These are phyloP conservation scores for Jaapia argillacea DNA, from an alignment of 768 basidiomycete genomes.

Conservation along the genomic window DNA sequence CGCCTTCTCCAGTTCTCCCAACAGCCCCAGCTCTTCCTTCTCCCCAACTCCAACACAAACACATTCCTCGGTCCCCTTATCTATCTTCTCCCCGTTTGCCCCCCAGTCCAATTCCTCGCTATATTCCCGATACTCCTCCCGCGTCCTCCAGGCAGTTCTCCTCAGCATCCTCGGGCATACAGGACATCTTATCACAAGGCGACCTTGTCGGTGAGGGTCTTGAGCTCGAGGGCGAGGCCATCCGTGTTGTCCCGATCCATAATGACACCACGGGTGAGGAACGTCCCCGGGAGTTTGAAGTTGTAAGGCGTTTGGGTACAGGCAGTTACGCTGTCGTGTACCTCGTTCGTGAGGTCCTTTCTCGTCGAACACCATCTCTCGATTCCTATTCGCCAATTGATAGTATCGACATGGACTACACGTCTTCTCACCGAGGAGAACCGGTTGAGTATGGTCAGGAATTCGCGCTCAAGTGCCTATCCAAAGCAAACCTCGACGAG, in stretches of 20 bases:
- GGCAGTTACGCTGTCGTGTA: slow-evolving; percentile 95
- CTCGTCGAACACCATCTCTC: slow-evolving; percentile 24
- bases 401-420: slow-evolving; percentile 38
- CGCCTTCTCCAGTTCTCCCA: not conserved
- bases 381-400: slow-evolving; percentile 40
- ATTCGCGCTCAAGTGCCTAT: slow-evolving; percentile 94
- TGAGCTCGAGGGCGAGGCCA: slow-evolving; percentile 52
- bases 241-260: slow-evolving; percentile 46
- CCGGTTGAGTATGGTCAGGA: slow-evolving; percentile 56
- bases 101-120: not conserved
- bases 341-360: slow-evolving; percentile 67
- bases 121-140: not conserved
- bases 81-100: slow-evolving; percentile 1
- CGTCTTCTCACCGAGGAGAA: slow-evolving; percentile 18
- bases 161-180: slow-evolving; percentile 29
- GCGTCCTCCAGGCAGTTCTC: slow-evolving; percentile 8
- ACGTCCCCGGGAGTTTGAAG: slow-evolving; percentile 66
- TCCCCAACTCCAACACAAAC: slow-evolving; percentile 3
- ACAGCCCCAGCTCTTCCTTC: not conserved
- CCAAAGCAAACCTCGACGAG: slow-evolving; percentile 86
- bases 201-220: slow-evolving; percentile 67
- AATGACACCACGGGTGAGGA: slow-evolving; percentile 23
- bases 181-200: slow-evolving; percentile 62
- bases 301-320: slow-evolving; percentile 76
- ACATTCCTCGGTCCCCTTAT: slow-evolving; percentile 1